These are phyloP conservation scores for Phytophthora sojae DNA, from an alignment of 352 stramenopile species.

Conservation along the genomic window DNA sequence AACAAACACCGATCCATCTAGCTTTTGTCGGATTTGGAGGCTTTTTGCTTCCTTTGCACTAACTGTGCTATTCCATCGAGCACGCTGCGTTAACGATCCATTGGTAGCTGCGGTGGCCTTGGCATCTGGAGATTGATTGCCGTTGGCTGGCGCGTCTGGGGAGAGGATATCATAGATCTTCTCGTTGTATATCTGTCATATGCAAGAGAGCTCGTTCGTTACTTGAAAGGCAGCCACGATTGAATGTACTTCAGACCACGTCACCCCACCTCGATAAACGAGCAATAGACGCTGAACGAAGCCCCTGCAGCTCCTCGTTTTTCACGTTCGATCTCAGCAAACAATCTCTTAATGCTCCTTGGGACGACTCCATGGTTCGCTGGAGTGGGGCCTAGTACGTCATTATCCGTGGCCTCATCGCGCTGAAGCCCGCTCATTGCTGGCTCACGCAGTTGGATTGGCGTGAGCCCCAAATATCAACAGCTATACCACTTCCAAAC, in stretches of 20 bases:
- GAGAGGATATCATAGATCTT: conserved; percentile 81
- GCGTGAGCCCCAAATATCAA: background rate
- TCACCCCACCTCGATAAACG: conserved; percentile 62
- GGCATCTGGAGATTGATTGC: conserved; percentile 22
- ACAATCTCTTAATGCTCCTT: conserved; percentile 63
- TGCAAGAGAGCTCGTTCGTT: background rate
- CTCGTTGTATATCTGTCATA: conserved; percentile 78
- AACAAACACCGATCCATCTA: conserved; percentile 73
- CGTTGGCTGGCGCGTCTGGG: conserved; percentile 16
- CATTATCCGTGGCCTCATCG: conserved; percentile 12
- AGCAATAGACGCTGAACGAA: conserved; percentile 68
- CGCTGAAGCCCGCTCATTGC: conserved; percentile 71
- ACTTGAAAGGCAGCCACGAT: background rate
- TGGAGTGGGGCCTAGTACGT: conserved; percentile 25
- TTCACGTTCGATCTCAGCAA: conserved; percentile 48
- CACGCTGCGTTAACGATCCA: conserved; percentile 36
- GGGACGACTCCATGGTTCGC: conserved; percentile 61
- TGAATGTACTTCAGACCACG: too few species aligned
- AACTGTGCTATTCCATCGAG: conserved; percentile 63
- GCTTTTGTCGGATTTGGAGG: conserved; percentile 70
- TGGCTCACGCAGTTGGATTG: conserved; percentile 11
- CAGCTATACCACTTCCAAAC: background rate
- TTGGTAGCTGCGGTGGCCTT: conserved; percentile 14
- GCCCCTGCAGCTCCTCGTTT: conserved; percentile 17
- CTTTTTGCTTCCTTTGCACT: conserved; percentile 55